Conservation (phyloP, 305 asterid genomes). For the Fraxinus floribunda region DNA sequence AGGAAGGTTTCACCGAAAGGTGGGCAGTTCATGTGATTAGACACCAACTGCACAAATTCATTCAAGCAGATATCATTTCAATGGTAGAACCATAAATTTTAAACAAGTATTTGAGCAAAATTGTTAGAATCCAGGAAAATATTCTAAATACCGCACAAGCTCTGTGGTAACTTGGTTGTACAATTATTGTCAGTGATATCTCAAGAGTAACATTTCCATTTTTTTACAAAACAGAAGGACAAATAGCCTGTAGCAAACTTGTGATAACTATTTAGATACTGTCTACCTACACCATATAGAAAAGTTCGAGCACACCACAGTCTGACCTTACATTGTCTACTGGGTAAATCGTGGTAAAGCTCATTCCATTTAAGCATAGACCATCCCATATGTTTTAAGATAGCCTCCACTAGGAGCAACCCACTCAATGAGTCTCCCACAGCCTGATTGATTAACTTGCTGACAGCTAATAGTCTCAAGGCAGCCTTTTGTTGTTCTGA, state of each 20-base stretch:
- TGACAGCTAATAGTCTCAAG: slow-evolving; percentile 70
- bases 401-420: slow-evolving; percentile 80
- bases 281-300: background rate
- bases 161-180: background rate
- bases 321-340: slow-evolving; percentile 84
- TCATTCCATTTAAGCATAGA: slow-evolving; percentile 70
- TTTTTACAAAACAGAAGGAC: background rate
- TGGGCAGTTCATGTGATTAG: background rate
- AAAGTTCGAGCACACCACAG: background rate
- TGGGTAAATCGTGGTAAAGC: slow-evolving; percentile 80
- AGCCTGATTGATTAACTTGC: slow-evolving; percentile 87
- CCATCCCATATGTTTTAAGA: slow-evolving; percentile 66
- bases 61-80: background rate
- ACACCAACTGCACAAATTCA: background rate
- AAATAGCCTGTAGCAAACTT: background rate
- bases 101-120: background rate
- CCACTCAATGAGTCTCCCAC: slow-evolving; percentile 90
- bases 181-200: background rate
- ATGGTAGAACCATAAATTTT: background rate
- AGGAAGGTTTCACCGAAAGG: background rate
- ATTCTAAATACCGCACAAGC: background rate
- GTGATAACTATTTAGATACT: slow-evolving; percentile 9
- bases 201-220: background rate
- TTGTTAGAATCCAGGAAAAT: background rate
- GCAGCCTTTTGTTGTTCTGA: slow-evolving; percentile 74